These are phyloP conservation scores for Moesziomyces sp. DNA, from an alignment of 1,284 basidiomycete species.

Conservation along the genomic window DNA sequence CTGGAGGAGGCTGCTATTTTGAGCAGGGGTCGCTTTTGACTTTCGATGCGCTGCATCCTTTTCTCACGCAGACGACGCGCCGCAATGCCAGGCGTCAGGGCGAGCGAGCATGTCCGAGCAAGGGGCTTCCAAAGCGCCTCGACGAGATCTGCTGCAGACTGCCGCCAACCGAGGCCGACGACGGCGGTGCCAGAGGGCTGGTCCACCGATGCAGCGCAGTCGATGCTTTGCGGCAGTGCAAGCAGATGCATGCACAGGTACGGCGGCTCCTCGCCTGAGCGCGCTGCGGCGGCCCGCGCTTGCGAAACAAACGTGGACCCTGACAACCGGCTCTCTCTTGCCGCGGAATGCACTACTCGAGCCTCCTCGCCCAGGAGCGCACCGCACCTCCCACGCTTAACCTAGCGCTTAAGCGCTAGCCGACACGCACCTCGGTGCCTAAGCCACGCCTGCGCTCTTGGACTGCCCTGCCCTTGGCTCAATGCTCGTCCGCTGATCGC, in stretches of 20 bases:
- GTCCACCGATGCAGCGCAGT: background rate
- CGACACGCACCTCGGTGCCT: conserved; percentile 18
- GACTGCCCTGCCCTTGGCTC: background rate
- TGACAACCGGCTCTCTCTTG: conserved; percentile 8
- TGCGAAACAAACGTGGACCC: conserved; percentile 7
- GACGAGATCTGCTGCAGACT: conserved; percentile 1
- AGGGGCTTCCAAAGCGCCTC: conserved; percentile 1
- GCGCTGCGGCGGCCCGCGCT: background rate
- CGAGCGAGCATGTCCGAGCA: conserved; percentile 5
- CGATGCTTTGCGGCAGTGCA: background rate
- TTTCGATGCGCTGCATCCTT: background rate
- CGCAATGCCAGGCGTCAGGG: background rate
- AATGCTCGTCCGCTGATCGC: background rate
- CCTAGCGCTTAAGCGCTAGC: conserved; percentile 1
- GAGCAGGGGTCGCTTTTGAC: conserved; percentile 5
- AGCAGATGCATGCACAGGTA: no score
- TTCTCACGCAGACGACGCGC: background rate
- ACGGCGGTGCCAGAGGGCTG: conserved; percentile 6
- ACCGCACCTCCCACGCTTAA: conserved; percentile 8
- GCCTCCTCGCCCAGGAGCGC: conserved; percentile 28
- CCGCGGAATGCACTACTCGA: conserved; percentile 15
- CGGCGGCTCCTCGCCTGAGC: conserved; percentile 1
- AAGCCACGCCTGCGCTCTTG: conserved; percentile 16
- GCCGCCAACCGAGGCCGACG: conserved; percentile 29
- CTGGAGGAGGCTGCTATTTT: conserved; percentile 14